These are phyloP conservation scores for Brettanomyces nanus DNA, from an alignment of 805 yeast genomes.

Conservation along the genomic window DNA sequence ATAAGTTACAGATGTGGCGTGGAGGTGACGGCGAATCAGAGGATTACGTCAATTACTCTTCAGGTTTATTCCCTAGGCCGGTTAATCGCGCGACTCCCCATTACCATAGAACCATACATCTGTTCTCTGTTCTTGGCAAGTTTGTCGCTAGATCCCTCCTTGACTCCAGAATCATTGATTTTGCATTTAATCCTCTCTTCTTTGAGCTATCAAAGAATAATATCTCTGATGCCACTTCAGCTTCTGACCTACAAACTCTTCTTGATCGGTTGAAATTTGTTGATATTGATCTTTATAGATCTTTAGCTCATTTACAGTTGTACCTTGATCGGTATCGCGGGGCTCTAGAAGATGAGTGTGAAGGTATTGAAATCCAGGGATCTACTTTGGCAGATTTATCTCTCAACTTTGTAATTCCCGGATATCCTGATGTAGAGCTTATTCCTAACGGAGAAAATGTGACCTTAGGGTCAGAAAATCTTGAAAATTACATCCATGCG, in stretches of 20 bases:
- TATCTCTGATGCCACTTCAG: too few species aligned
- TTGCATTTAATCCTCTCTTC: slow-evolving; percentile 64
- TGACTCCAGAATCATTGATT: slow-evolving; percentile 84
- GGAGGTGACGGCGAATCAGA: slow-evolving; percentile 11
- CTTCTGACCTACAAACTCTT: background rate
- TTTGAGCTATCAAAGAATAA: slow-evolving; percentile 45
- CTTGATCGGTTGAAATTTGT: slow-evolving; percentile 37
- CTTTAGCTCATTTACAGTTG: slow-evolving; percentile 42
- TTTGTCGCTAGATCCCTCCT: slow-evolving; percentile 81
- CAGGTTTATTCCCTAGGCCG: slow-evolving; percentile 75
- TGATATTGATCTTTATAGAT: slow-evolving; percentile 51
- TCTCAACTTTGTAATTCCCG: slow-evolving; percentile 70
- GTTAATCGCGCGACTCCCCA: slow-evolving; percentile 22
- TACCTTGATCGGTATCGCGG: slow-evolving; percentile 28
- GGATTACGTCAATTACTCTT: slow-evolving; percentile 30
- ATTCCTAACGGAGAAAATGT: slow-evolving; percentile 45
- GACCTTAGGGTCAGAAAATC: slow-evolving; percentile 42
- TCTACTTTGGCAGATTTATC: slow-evolving; percentile 45
- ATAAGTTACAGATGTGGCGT: slow-evolving; percentile 65
- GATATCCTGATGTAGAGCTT: slow-evolving; percentile 54
- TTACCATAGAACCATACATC: slow-evolving; percentile 35
- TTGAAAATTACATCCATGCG: slow-evolving; percentile 46
- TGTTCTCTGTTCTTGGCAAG: slow-evolving; percentile 66
- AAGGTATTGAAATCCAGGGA: slow-evolving; percentile 14
- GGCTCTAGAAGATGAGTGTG: slow-evolving; percentile 4